Evolutionary conservation across 176 grass and related monocot species (phyloP).

Genomic region (Oryza meridionalis): DNA sequence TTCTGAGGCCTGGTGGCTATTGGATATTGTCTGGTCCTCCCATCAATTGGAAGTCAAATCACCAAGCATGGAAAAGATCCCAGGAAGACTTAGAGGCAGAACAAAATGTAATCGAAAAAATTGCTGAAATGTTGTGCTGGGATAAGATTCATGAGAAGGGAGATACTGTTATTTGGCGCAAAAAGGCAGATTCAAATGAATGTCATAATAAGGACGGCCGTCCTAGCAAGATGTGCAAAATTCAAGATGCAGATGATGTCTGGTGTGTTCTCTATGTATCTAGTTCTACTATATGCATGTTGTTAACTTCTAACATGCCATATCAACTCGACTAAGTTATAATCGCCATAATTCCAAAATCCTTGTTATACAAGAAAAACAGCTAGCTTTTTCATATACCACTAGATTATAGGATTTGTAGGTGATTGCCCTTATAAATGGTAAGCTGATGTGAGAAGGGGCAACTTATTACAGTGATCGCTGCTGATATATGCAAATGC

Average conservation of each 20-base stretch:
- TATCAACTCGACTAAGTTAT: conserved; percentile 14
- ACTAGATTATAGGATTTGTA: neutral
- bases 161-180: conserved; percentile 81
- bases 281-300: conserved; percentile 21
- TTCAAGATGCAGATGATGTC: conserved; percentile 66
- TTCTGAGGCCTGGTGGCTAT: conserved; percentile 83
- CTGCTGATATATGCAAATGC: neutral
- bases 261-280: conserved; percentile 60
- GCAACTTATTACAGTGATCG: neutral
- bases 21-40: conserved; percentile 86
- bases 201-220: conserved; percentile 47
- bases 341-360: conserved; percentile 18
- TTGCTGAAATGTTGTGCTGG: conserved; percentile 88
- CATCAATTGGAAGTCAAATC: conserved; percentile 65
- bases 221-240: conserved; percentile 59
- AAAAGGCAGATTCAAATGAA: conserved; percentile 52
- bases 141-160: conserved; percentile 71
- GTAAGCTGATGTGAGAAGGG: neutral
- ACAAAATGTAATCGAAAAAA: conserved; percentile 56
- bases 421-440: neutral
- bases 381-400: neutral
- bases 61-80: conserved; percentile 64
- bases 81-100: conserved; percentile 62
- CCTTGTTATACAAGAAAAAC: neutral
- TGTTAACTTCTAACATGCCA: conserved; percentile 12